Evolutionary conservation across 2,329 filamentous ascomycete genomes (phyloP).

Genomic region (Diplodia seriata): DNA sequence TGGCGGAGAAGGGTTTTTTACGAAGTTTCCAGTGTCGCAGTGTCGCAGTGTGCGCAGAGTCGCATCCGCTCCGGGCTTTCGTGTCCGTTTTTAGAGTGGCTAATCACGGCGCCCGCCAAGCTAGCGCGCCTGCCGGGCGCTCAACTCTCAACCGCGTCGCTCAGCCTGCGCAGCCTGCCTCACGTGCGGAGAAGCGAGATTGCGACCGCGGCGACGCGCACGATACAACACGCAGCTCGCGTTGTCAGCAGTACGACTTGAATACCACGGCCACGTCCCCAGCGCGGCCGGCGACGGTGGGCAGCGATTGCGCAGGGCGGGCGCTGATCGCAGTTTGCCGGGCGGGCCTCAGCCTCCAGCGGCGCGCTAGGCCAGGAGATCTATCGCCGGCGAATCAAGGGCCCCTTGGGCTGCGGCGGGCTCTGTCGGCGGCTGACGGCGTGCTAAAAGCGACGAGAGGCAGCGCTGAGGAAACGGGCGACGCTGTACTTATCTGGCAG

Average conservation of each 20-base stretch:
- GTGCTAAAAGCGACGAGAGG: conserved; percentile 12
- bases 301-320: background rate
- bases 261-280: background rate
- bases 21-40: conserved; percentile 15
- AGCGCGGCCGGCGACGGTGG: background rate
- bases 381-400: conserved; percentile 27
- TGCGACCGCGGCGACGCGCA: conserved; percentile 12
- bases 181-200: conserved; percentile 30
- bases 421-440: background rate
- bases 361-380: conserved; percentile 29
- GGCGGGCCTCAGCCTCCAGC: conserved; percentile 26
- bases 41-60: conserved; percentile 15
- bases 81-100: conserved; percentile 27
- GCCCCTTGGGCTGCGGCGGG: conserved; percentile 8
- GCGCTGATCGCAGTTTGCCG: conserved; percentile 27
- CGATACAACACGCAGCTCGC: background rate
- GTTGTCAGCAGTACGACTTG: background rate
- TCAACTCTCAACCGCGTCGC: background rate
- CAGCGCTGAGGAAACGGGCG: conserved; percentile 1
- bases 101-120: conserved; percentile 7
- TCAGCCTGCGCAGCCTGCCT: background rate
- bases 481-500: conserved; percentile 10
- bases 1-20: conserved; percentile 16
- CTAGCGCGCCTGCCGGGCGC: conserved; percentile 1
- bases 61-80: conserved; percentile 23